Evolutionary conservation across 108 stramenopile genomes (phyloP).

Genomic region (Aurantiochytrium sp.): DNA sequence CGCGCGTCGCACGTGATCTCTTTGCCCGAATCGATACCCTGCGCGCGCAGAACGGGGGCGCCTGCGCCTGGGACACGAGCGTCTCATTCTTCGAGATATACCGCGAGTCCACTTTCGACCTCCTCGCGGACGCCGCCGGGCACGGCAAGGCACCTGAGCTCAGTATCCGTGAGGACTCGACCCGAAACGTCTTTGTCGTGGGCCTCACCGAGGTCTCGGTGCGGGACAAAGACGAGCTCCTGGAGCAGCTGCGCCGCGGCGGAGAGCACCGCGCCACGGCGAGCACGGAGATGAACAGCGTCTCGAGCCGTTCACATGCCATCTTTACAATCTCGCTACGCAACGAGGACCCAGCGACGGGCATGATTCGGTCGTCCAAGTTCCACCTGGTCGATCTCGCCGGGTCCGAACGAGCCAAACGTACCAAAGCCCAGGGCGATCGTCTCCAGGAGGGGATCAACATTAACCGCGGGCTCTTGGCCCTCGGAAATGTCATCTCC

Average conservation of each 20-base stretch:
- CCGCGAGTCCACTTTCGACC: conserved; percentile 3
- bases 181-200: conserved; percentile 61
- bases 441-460: conserved; percentile 76
- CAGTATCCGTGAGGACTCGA: background rate
- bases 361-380: conserved; percentile 49
- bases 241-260: conserved; percentile 61
- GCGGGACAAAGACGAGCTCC: conserved; percentile 54
- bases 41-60: background rate
- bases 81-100: conserved; percentile 37
- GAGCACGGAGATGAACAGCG: conserved; percentile 81
- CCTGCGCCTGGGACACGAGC: background rate
- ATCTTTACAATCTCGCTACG: conserved; percentile 79
- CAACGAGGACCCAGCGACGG: conserved; percentile 23
- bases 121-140: background rate
- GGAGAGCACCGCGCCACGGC: conserved; percentile 62
- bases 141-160: background rate
- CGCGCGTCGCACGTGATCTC: conserved; percentile 26
- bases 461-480: conserved; percentile 76
- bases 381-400: conserved; percentile 83
- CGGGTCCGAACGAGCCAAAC: conserved; percentile 75
- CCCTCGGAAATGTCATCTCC: conserved; percentile 58
- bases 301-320: conserved; percentile 77
- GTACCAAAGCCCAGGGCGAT: conserved; percentile 65
- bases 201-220: conserved; percentile 59
- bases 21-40: background rate